Conservation (phyloP, 75 land plant species). For the Selaginella tamariscina region DNA sequence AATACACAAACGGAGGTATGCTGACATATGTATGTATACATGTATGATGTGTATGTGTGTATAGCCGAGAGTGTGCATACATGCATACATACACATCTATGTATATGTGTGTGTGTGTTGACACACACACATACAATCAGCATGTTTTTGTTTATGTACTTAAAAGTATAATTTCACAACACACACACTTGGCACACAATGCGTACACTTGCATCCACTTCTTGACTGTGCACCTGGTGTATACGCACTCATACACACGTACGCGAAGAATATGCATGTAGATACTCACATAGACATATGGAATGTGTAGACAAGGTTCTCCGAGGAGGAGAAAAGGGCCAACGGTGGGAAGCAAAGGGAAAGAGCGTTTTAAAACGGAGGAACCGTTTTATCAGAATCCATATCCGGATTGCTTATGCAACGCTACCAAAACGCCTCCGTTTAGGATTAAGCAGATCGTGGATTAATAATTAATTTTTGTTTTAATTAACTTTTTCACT, state of each 20-base stretch:
- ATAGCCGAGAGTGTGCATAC: neutral
- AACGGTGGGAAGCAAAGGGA: slow-evolving; percentile 71
- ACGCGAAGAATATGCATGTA: too few species aligned
- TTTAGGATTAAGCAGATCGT: too few species aligned
- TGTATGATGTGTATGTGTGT: slow-evolving; percentile 4
- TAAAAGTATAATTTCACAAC: too few species aligned
- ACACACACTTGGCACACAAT: too few species aligned
- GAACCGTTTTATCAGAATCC: slow-evolving; percentile 86
- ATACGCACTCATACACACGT: too few species aligned
- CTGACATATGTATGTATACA: slow-evolving; percentile 1
- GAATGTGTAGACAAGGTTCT: slow-evolving; percentile 84
- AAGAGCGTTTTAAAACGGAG: slow-evolving; percentile 78
- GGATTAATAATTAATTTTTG: too few species aligned
- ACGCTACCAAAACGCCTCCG: too few species aligned
- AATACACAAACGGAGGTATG: neutral
- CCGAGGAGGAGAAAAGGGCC: slow-evolving; percentile 86
- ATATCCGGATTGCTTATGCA: slow-evolving; percentile 75
- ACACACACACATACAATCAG: neutral
- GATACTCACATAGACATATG: too few species aligned
- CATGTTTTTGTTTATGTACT: too few species aligned
- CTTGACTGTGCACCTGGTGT: too few species aligned
- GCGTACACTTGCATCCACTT: too few species aligned
- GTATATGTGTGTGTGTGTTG: neutral
- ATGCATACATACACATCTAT: slow-evolving; percentile 7
- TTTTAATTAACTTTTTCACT: too few species aligned